Evolutionary conservation across 78 protist genomes (phyloP).

Genomic region (Guillardia theta): DNA sequence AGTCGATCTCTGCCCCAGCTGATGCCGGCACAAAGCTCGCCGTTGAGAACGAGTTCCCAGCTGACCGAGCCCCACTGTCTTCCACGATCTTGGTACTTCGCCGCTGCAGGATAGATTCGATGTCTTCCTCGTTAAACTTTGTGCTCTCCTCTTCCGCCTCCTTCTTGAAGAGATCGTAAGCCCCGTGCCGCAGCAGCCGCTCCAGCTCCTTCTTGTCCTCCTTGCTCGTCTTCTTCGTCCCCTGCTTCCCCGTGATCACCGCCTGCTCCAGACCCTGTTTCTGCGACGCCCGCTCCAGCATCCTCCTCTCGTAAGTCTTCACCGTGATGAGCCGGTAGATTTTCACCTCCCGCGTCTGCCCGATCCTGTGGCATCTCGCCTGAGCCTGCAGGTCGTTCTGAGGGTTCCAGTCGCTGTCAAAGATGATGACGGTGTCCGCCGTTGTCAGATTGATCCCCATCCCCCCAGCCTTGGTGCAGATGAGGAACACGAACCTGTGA

Average conservation of each 20-base stretch:
- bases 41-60: neutral
- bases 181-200: neutral
- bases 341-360: conserved; percentile 59
- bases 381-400: conserved; percentile 27
- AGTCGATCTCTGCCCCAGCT: conserved; percentile 69
- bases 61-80: neutral
- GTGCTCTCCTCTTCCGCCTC: neutral
- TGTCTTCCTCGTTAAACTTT: neutral
- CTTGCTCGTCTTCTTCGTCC: neutral
- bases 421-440: conserved; percentile 12
- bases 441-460: conserved; percentile 40
- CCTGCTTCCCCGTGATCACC: neutral
- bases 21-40: conserved; percentile 50
- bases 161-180: neutral
- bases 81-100: neutral
- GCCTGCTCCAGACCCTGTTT: conserved; percentile 27
- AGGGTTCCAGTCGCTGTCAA: conserved; percentile 9
- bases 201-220: neutral
- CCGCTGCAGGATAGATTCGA: neutral
- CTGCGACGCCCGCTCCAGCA: neutral
- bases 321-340: neutral
- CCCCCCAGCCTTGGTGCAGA: conserved; percentile 93
- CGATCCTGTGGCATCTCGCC: conserved; percentile 67
- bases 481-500: conserved; percentile 81
- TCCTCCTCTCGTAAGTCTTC: neutral